phyloP scores from a whole-genome alignment of 2,329 filamentous ascomycete genomes.

The Furcasterigmium furcatum region DNA sequence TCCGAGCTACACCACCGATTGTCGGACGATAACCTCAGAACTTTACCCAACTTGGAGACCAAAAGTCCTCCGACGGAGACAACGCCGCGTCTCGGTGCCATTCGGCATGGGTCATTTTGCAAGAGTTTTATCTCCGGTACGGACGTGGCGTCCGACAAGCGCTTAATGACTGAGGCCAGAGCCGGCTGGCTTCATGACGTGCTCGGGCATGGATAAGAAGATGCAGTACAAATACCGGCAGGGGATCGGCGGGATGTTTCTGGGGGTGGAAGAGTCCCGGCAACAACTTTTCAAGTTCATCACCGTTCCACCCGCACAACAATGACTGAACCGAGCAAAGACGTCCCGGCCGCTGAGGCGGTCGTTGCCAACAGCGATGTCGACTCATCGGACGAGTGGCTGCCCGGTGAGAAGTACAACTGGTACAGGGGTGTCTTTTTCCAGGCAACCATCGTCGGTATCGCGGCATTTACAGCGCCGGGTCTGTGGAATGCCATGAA shows the following conservation, averaged over 20 bases:
- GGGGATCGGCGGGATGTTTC: background rate
- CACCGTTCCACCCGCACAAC: background rate
- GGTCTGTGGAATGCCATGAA: slow-evolving; percentile 26
- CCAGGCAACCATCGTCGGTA: slow-evolving; percentile 19
- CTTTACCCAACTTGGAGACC: too few species aligned
- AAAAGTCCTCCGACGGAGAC: too few species aligned
- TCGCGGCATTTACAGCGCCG: slow-evolving; percentile 21
- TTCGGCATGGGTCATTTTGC: too few species aligned
- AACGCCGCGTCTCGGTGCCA: too few species aligned
- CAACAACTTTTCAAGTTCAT: background rate
- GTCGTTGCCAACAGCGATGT: background rate
- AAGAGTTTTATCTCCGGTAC: too few species aligned
- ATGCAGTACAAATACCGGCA: background rate
- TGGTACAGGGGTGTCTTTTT: slow-evolving; percentile 24
- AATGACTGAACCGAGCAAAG: background rate
- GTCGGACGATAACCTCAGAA: too few species aligned
- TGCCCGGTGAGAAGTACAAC: slow-evolving; percentile 5
- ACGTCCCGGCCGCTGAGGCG: background rate
- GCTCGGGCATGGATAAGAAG: too few species aligned
- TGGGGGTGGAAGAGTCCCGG: background rate
- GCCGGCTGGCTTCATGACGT: too few species aligned
- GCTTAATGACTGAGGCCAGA: too few species aligned
- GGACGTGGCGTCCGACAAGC: too few species aligned
- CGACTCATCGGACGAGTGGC: background rate
- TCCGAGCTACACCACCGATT: too few species aligned